Conservation (phyloP, 495 filamentous ascomycete species). For the Friedmanniomyces simplex region DNA sequence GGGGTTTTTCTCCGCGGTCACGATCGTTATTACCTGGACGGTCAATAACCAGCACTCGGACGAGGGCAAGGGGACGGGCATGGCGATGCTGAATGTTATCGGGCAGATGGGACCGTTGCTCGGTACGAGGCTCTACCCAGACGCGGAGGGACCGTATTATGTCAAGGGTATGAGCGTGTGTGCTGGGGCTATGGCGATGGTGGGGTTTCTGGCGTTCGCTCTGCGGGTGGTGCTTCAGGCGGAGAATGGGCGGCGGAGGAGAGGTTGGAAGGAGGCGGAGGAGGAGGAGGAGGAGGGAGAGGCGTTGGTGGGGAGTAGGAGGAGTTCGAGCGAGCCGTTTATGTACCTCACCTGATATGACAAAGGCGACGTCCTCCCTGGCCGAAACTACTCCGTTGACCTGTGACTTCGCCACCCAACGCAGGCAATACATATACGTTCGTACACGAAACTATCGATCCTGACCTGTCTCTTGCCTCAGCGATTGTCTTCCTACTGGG, state of each 20-base stretch:
- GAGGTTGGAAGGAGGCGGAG: slow-evolving; percentile 2
- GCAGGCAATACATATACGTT: no score
- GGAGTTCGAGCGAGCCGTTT: slow-evolving; percentile 7
- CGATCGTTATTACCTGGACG: slow-evolving; percentile 55
- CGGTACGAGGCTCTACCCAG: slow-evolving; percentile 51
- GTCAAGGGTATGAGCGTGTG: slow-evolving; percentile 49
- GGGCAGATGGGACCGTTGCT: slow-evolving; percentile 55
- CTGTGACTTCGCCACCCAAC: no score
- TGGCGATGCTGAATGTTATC: slow-evolving; percentile 48
- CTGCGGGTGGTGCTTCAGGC: slow-evolving; percentile 38
- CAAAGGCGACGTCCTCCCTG: no score
- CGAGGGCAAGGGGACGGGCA: slow-evolving; percentile 44
- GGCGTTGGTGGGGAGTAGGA: slow-evolving; percentile 11
- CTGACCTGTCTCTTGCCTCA: no score
- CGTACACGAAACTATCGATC: no score
- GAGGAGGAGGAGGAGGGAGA: slow-evolving; percentile 6
- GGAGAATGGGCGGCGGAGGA: slow-evolving; percentile 12
- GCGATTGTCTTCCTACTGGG: no score
- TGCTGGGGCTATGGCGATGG: slow-evolving; percentile 47
- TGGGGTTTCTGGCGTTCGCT: slow-evolving; percentile 37
- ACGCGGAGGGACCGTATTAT: slow-evolving; percentile 47
- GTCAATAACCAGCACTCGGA: slow-evolving; percentile 42
- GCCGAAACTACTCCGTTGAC: no score
- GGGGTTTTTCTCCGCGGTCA: slow-evolving; percentile 54
- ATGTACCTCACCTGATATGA: slow-evolving; percentile 23